phyloP scores from a whole-genome alignment of 495 filamentous ascomycete species.

The Hypoxylon crocopeplum region DNA sequence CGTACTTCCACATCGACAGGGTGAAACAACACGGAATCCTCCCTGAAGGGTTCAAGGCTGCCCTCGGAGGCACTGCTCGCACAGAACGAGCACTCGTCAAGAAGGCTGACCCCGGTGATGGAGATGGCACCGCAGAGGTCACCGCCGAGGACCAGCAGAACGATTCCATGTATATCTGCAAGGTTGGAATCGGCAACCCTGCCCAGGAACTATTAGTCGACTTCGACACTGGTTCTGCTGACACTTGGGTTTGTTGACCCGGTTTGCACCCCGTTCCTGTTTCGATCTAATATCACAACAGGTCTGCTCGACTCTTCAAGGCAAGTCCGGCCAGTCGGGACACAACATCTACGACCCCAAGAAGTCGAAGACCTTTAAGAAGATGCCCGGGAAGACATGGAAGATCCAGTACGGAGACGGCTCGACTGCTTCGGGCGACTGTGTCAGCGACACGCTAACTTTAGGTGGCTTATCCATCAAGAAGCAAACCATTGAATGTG shows the following conservation, averaged over 20 bases:
- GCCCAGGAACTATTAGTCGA: slow-evolving; percentile 70
- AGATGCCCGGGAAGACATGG: slow-evolving; percentile 61
- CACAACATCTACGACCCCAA: slow-evolving; percentile 64
- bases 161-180: slow-evolving; percentile 72
- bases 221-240: slow-evolving; percentile 80
- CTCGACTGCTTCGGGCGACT: slow-evolving; percentile 71
- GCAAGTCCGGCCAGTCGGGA: slow-evolving; percentile 41
- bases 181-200: slow-evolving; percentile 72
- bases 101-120: slow-evolving; percentile 42
- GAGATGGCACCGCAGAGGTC: slow-evolving; percentile 57
- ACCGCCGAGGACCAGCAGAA: slow-evolving; percentile 77
- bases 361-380: slow-evolving; percentile 69
- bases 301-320: slow-evolving; percentile 69
- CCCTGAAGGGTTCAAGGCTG: slow-evolving; percentile 35
- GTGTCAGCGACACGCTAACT: slow-evolving; percentile 72
- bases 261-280: neutral
- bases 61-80: slow-evolving; percentile 55
- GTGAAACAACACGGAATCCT: slow-evolving; percentile 43
- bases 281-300: slow-evolving; percentile 39
- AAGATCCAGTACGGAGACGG: slow-evolving; percentile 77
- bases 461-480: slow-evolving; percentile 74
- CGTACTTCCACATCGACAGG: slow-evolving; percentile 62
- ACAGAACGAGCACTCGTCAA: slow-evolving; percentile 59
- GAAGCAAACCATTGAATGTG: slow-evolving; percentile 73
- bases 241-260: slow-evolving; percentile 71